Conservation (phyloP, 108 stramenopile genomes). For the Mediolabrus comicus region DNA sequence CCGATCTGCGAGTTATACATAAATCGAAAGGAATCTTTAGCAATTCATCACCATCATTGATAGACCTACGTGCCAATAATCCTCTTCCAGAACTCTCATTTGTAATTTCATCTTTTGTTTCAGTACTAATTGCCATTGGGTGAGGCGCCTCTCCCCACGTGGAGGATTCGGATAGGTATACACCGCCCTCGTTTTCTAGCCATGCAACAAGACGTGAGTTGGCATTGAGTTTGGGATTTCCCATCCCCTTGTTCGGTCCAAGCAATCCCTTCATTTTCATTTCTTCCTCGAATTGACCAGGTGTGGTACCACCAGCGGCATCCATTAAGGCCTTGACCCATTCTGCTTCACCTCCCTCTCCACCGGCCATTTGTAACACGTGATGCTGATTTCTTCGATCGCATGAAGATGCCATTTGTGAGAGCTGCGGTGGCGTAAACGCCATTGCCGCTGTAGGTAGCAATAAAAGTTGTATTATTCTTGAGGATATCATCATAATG, state of each 20-base stretch:
- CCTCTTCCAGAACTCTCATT: slow-evolving; percentile 93
- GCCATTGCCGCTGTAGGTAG: slow-evolving; percentile 3
- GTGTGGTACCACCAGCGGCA: slow-evolving; percentile 41
- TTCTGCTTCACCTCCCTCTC: slow-evolving; percentile 74
- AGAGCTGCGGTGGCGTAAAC: slow-evolving; percentile 4
- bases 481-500: not conserved
- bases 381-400: not conserved
- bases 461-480: slow-evolving; percentile 3
- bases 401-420: not conserved
- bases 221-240: slow-evolving; percentile 64
- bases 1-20: slow-evolving; percentile 85
- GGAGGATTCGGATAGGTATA: slow-evolving; percentile 79
- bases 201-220: slow-evolving; percentile 77
- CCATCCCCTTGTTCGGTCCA: slow-evolving; percentile 39
- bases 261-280: slow-evolving; percentile 85
- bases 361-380: slow-evolving; percentile 52
- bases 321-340: slow-evolving; percentile 80
- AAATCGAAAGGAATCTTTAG: slow-evolving; percentile 82
- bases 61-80: slow-evolving; percentile 79
- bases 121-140: slow-evolving; percentile 90
- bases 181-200: slow-evolving; percentile 77
- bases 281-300: slow-evolving; percentile 78
- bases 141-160: slow-evolving; percentile 95
- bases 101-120: slow-evolving; percentile 90
- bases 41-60: slow-evolving; percentile 91